Conservation (phyloP, 1,284 basidiomycete genomes). For the Waitea zeae region DNA sequence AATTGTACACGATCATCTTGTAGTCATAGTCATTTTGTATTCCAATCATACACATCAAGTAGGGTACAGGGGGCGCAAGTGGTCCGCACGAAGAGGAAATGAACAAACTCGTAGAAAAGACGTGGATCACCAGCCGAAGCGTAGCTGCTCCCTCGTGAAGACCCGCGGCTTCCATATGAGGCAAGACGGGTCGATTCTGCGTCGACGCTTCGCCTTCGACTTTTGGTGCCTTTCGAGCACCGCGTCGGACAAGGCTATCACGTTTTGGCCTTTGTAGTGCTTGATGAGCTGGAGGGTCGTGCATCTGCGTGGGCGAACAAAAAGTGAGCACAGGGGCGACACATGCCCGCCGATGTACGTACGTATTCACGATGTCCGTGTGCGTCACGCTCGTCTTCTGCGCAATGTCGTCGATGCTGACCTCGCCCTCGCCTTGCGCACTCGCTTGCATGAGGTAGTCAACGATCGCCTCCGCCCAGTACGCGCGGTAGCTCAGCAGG, state of each 20-base stretch:
- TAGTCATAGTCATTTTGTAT: too few species aligned
- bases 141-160: conserved; percentile 78
- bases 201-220: conserved; percentile 61
- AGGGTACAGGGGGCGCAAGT: not conserved
- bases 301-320: conserved; percentile 35
- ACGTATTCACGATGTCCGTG: conserved; percentile 97
- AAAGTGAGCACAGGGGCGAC: too few species aligned
- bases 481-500: conserved; percentile 84
- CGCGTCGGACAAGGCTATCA: conserved; percentile 83
- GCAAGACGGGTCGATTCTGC: conserved; percentile 66
- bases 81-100: too few species aligned
- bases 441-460: conserved; percentile 66
- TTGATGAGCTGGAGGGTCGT: conserved; percentile 92
- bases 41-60: not conserved
- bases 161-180: conserved; percentile 91
- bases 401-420: conserved; percentile 95
- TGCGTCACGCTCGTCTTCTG: conserved; percentile 95
- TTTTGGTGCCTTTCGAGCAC: conserved; percentile 87
- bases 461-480: conserved; percentile 96
- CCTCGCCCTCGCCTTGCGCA: conserved; percentile 53
- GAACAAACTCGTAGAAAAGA: not conserved
- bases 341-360: too few species aligned
- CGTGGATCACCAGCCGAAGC: conserved; percentile 38
- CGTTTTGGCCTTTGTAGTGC: conserved; percentile 90
- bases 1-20: not conserved